Percentiles rank a stretch among this genome's conserved stretches.
Evolutionary conservation across 163 green algal species (phyloP).

Genomic region (Scenedesmus sp.): DNA sequence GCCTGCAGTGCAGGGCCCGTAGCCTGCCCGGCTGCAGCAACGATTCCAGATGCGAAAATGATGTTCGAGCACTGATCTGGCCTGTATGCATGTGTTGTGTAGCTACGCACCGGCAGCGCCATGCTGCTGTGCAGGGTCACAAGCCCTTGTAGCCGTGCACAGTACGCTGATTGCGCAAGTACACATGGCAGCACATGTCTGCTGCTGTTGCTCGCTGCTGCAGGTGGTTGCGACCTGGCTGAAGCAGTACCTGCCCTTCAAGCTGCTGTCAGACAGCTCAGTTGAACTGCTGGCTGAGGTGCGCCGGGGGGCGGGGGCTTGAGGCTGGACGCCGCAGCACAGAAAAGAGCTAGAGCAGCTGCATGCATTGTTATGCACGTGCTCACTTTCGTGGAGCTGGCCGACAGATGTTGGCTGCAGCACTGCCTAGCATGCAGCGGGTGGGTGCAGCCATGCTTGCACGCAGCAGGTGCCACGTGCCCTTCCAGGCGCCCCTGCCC

Average conservation of each 20-base stretch:
- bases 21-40: too few relatives aligned
- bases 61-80: too few relatives aligned
- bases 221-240: slow-evolving; percentile 39
- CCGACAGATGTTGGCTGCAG: neutral
- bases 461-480: neutral
- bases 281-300: slow-evolving; percentile 47
- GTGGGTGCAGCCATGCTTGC: neutral
- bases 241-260: slow-evolving; percentile 49
- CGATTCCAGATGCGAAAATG: too few relatives aligned
- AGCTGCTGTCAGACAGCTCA: neutral
- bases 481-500: neutral
- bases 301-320: neutral
- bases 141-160: neutral
- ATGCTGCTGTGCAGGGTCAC: too few relatives aligned
- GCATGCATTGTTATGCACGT: neutral
- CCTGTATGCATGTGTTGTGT: neutral
- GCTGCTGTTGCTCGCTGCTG: slow-evolving; percentile 6
- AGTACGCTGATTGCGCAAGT: neutral
- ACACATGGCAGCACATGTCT: neutral
- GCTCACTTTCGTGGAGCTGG: neutral
- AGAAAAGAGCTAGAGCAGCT: neutral
- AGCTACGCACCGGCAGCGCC: too few relatives aligned
- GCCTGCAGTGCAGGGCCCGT: too few relatives aligned
- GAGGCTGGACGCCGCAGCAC: neutral
- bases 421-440: neutral